Percentiles rank a stretch among this genome's conserved stretches.
These are phyloP conservation scores for Claviceps pusilla DNA, from an alignment of 2,329 filamentous ascomycete species.

Conservation along the genomic window DNA sequence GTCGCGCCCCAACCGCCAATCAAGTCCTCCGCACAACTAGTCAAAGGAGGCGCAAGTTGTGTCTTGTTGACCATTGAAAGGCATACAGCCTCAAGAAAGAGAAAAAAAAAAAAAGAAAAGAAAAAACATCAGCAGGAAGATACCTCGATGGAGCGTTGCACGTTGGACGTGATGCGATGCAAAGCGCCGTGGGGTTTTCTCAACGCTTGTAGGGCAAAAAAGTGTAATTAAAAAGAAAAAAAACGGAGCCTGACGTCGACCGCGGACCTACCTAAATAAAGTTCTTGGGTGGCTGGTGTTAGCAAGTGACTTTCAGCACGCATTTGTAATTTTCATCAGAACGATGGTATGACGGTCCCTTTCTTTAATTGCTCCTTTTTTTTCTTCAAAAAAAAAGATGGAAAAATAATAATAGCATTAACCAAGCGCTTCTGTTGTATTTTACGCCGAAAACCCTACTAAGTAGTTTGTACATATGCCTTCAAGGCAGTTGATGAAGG, in stretches of 20 bases:
- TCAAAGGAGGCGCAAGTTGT: background rate
- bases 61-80: background rate
- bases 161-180: background rate
- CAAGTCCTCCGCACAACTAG: background rate
- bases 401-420: no score
- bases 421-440: no score
- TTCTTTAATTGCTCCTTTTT: no score
- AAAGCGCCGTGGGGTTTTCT: background rate
- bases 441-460: no score
- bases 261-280: no score
- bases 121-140: background rate
- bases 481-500: no score
- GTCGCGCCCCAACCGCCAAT: background rate
- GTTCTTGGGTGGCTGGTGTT: background rate
- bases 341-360: no score
- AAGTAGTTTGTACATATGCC: no score
- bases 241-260: slow-evolving; percentile 1
- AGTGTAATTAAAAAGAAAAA: background rate
- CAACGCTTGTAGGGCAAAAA: background rate
- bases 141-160: background rate
- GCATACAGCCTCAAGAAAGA: no score
- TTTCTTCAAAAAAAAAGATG: no score
- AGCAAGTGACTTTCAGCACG: slow-evolving; percentile 1
- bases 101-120: no score
- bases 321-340: background rate